phyloP scores from a whole-genome alignment of 805 yeast species.

The Hanseniaspora nectarophila region DNA sequence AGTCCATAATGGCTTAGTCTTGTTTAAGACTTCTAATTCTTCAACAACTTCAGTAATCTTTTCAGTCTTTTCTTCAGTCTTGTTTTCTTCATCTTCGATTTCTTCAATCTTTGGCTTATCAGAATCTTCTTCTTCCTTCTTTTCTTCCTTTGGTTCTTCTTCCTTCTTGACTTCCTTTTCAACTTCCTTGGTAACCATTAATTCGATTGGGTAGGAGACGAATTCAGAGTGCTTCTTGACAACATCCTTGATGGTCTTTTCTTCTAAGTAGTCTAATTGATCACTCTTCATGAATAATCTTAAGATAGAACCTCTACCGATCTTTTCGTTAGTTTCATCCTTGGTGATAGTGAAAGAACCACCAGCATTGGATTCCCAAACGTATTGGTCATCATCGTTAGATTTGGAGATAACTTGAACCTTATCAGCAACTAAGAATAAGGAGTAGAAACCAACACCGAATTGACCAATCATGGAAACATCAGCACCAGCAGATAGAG shows the following conservation, averaged over 20 bases:
- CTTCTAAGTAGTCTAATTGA: slow-evolving; percentile 97
- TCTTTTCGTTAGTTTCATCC: slow-evolving; percentile 74
- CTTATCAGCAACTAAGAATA: slow-evolving; percentile 96
- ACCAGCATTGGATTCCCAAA: slow-evolving; percentile 99
- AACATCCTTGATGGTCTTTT: slow-evolving; percentile 98
- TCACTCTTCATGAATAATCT: slow-evolving; percentile 97
- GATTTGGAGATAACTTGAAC: slow-evolving; percentile 97
- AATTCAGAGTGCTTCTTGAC: slow-evolving; percentile 99
- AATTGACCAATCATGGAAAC: slow-evolving; percentile 99
- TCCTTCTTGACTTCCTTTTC: slow-evolving; percentile 92
- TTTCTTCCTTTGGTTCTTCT: slow-evolving; percentile 33
- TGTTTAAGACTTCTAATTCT: slow-evolving; percentile 96
- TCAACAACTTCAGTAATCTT: slow-evolving; percentile 85
- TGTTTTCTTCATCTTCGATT: slow-evolving; percentile 62
- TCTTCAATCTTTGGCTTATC: slow-evolving; percentile 64
- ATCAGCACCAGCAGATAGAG: slow-evolving; percentile 98
- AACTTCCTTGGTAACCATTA: slow-evolving; percentile 95
- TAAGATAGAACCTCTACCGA: slow-evolving; percentile 89
- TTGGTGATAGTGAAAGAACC: slow-evolving; percentile 95
- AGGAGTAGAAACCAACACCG: slow-evolving; percentile 99
- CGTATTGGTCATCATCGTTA: slow-evolving; percentile 98
- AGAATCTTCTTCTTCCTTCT: slow-evolving; percentile 39
- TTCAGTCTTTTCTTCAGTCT: slow-evolving; percentile 66
- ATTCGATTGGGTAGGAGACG: slow-evolving; percentile 97
- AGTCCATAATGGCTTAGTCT: slow-evolving; percentile 98